Percentiles rank a stretch among this genome's conserved stretches.
Conservation (phyloP, 139 green algal genomes). For the Coelastrella sp. region DNA sequence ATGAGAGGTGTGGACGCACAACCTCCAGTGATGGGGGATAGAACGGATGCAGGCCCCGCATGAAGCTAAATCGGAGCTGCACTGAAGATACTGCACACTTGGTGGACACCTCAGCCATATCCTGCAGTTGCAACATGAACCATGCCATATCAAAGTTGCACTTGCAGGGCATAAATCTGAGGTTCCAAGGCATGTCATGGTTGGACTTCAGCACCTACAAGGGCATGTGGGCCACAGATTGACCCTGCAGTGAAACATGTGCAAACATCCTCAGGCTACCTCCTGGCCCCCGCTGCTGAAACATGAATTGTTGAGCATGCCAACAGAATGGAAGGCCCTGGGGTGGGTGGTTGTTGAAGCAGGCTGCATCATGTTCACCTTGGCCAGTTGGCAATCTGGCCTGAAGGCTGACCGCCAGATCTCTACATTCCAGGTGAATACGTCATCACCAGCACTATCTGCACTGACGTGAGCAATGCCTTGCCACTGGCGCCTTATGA, state of each 20-base stretch:
- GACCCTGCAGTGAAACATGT: too few species aligned
- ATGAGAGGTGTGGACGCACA: constrained; percentile 61
- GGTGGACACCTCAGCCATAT: constrained; percentile 68
- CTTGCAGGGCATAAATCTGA: too few species aligned
- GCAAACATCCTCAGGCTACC: too few species aligned
- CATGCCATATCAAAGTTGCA: too few species aligned
- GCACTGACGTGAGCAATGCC: not conserved
- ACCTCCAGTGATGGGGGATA: constrained; percentile 78
- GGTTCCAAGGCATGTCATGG: too few species aligned
- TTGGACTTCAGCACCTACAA: too few species aligned
- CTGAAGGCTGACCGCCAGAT: constrained; percentile 71
- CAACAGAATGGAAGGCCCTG: not conserved
- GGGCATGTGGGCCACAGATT: too few species aligned
- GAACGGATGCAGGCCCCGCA: constrained; percentile 88
- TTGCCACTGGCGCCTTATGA: constrained; percentile 54
- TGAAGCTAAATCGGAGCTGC: constrained; percentile 82
- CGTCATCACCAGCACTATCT: constrained; percentile 65
- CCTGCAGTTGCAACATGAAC: constrained; percentile 48
- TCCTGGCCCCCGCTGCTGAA: too few species aligned
- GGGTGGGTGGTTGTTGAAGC: not conserved
- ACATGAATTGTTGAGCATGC: too few species aligned
- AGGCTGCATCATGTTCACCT: constrained; percentile 49
- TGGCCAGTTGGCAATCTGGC: constrained; percentile 45
- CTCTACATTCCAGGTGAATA: constrained; percentile 77
- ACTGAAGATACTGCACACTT: constrained; percentile 65